These are phyloP conservation scores for Niebla homalea DNA, from an alignment of 495 filamentous ascomycete species.

Conservation along the genomic window DNA sequence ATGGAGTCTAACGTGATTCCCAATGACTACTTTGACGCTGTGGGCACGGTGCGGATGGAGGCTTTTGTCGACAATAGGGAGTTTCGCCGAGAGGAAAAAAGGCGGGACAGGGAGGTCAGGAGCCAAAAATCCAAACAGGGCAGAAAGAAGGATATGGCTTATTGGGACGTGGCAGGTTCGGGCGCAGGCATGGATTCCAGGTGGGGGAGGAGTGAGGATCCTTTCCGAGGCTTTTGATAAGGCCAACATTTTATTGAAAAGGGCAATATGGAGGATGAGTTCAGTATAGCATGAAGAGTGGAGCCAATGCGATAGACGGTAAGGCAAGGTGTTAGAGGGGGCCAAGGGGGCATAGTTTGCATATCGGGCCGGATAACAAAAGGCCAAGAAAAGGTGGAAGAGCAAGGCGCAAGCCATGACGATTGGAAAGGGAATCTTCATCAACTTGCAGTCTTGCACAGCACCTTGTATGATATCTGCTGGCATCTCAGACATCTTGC, in stretches of 20 bases:
- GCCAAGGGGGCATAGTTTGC: neutral
- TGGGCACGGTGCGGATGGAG: conserved; percentile 93
- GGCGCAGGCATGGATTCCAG: neutral
- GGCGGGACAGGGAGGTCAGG: conserved; percentile 1
- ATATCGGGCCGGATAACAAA: neutral
- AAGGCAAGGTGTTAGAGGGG: neutral
- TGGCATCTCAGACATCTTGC: too few species aligned
- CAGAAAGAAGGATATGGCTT: conserved; percentile 16
- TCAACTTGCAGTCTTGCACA: too few species aligned
- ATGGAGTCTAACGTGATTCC: conserved; percentile 6
- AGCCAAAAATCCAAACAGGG: conserved; percentile 2
- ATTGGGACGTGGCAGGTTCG: conserved; percentile 10
- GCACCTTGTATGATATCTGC: too few species aligned
- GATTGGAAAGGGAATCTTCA: too few species aligned
- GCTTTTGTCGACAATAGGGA: conserved; percentile 63
- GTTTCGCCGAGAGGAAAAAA: neutral
- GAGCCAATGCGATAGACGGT: too few species aligned
- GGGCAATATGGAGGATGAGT: too few species aligned
- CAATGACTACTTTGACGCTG: conserved; percentile 44
- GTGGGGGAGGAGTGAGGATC: conserved; percentile 9
- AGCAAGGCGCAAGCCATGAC: neutral
- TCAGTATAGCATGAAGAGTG: too few species aligned
- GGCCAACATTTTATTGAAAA: too few species aligned
- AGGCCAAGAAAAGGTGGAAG: neutral
- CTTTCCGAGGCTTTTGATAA: conserved; percentile 11